Conservation (phyloP, 345 rosid genomes). For the Eucalyptus erythrocorys region DNA sequence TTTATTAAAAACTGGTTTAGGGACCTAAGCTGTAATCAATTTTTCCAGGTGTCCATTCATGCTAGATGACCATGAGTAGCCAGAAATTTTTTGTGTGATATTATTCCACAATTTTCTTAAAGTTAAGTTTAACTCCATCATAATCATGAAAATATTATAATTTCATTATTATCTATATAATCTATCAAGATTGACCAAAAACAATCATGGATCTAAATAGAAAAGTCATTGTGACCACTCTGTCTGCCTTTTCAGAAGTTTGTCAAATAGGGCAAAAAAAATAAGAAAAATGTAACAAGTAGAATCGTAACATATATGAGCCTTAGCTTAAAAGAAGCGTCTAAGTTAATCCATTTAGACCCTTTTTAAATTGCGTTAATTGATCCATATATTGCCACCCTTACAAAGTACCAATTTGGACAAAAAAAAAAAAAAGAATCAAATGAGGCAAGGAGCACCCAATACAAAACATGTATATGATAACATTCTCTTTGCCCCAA, state of each 20-base stretch:
- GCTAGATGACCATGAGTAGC: neutral
- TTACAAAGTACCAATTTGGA: neutral
- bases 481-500: neutral
- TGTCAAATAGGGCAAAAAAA: neutral
- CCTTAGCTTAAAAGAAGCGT: neutral
- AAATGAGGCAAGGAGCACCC: neutral
- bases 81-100: neutral
- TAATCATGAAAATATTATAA: neutral
- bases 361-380: neutral
- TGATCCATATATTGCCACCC: neutral
- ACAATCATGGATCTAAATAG: neutral
- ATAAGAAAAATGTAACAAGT: neutral
- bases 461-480: neutral
- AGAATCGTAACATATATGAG: neutral
- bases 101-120: neutral
- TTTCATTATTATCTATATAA: neutral
- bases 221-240: neutral
- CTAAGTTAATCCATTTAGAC: neutral
- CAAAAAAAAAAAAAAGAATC: neutral
- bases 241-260: neutral
- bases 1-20: neutral
- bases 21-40: neutral
- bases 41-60: neutral
- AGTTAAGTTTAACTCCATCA: rapidly evolving
- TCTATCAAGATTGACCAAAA: neutral